Evolutionary conservation across 805 yeast species (phyloP).

Genomic region (Nakazawaea ishiwadae): DNA sequence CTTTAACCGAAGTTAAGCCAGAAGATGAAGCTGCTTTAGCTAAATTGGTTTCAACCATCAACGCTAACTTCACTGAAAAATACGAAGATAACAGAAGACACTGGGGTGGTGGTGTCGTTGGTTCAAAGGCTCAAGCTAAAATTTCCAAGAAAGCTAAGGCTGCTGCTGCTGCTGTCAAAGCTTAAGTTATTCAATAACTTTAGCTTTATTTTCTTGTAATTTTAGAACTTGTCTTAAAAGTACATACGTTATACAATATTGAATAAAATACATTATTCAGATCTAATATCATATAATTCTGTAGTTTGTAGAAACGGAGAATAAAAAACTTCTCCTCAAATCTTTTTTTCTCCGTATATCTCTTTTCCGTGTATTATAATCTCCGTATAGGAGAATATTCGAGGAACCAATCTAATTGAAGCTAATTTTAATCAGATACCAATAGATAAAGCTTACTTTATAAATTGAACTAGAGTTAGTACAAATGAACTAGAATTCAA

Average conservation of each 20-base stretch:
- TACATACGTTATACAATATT: too few species aligned
- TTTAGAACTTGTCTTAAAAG: background rate
- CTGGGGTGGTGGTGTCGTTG: constrained; percentile 99
- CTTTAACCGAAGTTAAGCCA: constrained; percentile 89
- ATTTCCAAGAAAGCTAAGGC: constrained; percentile 68
- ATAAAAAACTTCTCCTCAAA: background rate
- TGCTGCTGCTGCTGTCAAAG: constrained; percentile 13
- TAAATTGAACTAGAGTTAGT: too few species aligned
- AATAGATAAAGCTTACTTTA: too few species aligned
- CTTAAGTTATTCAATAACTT: constrained; percentile 2
- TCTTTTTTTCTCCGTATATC: background rate
- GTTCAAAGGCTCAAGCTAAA: constrained; percentile 89
- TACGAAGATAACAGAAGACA: constrained; percentile 95
- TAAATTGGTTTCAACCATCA: constrained; percentile 85
- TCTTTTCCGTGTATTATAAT: too few species aligned
- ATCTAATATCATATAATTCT: too few species aligned
- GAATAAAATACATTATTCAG: too few species aligned
- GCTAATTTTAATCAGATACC: background rate
- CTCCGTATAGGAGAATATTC: too few species aligned
- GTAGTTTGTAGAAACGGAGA: too few species aligned
- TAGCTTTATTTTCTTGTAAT: background rate
- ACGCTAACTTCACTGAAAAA: constrained; percentile 89
- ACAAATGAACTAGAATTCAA: too few species aligned
- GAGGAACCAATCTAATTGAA: background rate
- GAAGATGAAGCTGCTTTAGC: constrained; percentile 96